A percentile compares a stretch with the other conserved stretches of the same genome.
Evolutionary conservation across 768 basidiomycete genomes (phyloP).

Genomic region (Candolleomyces aberdarensis): DNA sequence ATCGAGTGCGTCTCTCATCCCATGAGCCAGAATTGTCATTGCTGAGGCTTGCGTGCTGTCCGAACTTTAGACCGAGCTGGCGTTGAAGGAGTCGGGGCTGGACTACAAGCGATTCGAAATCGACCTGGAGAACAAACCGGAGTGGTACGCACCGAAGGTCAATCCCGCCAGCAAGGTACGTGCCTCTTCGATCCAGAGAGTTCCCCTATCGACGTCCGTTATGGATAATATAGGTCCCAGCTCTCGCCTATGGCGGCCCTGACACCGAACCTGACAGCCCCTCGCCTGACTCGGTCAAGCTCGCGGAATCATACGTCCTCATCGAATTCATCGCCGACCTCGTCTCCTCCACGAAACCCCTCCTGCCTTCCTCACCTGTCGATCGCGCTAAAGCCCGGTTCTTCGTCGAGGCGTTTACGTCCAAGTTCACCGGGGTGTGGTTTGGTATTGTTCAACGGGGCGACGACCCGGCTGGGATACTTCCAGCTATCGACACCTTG

Average conservation of each 20-base stretch:
- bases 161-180: constrained; percentile 66
- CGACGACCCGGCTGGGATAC: constrained; percentile 37
- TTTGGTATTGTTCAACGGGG: constrained; percentile 34
- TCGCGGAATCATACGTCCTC: constrained; percentile 64
- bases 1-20: constrained; percentile 38
- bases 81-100: constrained; percentile 53
- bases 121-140: constrained; percentile 62
- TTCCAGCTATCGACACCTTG: constrained; percentile 41
- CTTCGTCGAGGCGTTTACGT: constrained; percentile 55
- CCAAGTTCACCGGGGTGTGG: constrained; percentile 40
- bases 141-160: constrained; percentile 63
- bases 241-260: constrained; percentile 61
- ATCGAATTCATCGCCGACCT: constrained; percentile 67
- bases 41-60: not conserved
- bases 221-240: constrained; percentile 41
- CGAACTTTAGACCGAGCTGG: constrained; percentile 48
- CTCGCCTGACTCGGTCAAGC: constrained; percentile 55
- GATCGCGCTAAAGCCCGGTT: constrained; percentile 57
- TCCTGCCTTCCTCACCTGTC: constrained; percentile 57
- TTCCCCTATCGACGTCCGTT: not conserved
- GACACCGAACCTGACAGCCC: constrained; percentile 51
- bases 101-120: constrained; percentile 52
- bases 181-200: not conserved
- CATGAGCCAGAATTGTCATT: not conserved
- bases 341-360: constrained; percentile 33